Percentiles rank a stretch among this genome's conserved stretches.
Evolutionary conservation across 73 alveolate genomes (phyloP).

Genomic region (Paraurostyla sp.): DNA sequence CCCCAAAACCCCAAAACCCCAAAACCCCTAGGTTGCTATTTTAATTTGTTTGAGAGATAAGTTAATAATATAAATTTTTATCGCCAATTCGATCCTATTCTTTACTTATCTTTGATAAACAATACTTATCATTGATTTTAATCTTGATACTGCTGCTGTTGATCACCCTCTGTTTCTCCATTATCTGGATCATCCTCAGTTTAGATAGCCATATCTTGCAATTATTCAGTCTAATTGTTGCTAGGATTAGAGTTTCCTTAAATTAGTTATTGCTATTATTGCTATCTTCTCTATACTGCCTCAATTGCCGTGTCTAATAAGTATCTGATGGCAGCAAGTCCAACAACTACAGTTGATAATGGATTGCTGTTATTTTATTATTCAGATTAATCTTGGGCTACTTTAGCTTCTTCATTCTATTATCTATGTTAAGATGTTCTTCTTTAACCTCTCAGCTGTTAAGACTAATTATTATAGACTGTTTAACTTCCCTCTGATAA

Average conservation of each 20-base stretch:
- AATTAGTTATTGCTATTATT: neutral
- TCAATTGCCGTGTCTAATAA: slow-evolving; percentile 40
- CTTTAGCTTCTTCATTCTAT: neutral
- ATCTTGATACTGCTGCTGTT: no score
- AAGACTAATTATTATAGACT: no score
- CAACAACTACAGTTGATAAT: slow-evolving; percentile 25
- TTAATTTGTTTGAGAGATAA: no score
- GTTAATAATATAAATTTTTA: no score
- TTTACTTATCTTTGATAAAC: no score
- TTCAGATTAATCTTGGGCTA: no score
- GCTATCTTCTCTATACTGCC: slow-evolving; percentile 19
- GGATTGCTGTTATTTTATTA: neutral
- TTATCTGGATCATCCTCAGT: slow-evolving; percentile 2
- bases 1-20: no score
- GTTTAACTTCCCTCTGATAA: neutral
- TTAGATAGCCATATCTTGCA: slow-evolving; percentile 22
- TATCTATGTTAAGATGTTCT: neutral
- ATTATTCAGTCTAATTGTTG: neutral
- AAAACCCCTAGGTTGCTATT: no score
- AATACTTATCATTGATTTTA: no score
- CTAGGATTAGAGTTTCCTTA: neutral
- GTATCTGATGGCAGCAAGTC: slow-evolving; percentile 50
- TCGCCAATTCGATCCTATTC: no score
- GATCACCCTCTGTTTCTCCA: no score
- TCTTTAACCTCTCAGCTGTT: neutral